phyloP scores from a whole-genome alignment of 225 moss, liverwort and hornwort species.

The Pleurozium schreberi region DNA sequence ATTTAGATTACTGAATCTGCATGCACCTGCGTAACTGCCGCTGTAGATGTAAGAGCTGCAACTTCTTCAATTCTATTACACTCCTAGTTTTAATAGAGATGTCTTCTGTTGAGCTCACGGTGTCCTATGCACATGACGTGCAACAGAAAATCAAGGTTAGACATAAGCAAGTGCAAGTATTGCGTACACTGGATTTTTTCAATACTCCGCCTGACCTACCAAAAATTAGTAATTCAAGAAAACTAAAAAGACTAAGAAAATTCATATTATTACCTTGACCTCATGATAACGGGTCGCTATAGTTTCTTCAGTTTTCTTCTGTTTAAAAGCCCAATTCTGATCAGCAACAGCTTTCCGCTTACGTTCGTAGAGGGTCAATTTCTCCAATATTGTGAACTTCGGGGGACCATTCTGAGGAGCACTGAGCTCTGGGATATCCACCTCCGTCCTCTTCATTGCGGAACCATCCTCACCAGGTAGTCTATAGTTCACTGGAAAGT shows the following conservation, averaged over 20 bases:
- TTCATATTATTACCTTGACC: constrained; percentile 51
- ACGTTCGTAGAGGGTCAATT: constrained; percentile 64
- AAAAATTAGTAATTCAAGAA: background rate
- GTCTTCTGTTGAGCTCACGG: constrained; percentile 78
- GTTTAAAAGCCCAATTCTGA: constrained; percentile 57
- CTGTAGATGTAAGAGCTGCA: constrained; percentile 79
- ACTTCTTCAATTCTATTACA: constrained; percentile 92
- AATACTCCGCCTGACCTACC: background rate
- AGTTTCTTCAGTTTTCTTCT: constrained; percentile 59
- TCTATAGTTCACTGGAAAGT: constrained; percentile 23
- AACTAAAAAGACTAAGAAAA: background rate
- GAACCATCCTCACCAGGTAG: constrained; percentile 19
- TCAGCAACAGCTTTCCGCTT: constrained; percentile 58
- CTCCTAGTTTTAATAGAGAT: constrained; percentile 88
- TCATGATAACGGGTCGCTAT: constrained; percentile 56
- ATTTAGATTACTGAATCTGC: background rate
- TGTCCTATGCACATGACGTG: constrained; percentile 41
- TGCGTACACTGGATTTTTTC: background rate
- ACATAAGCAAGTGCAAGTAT: background rate
- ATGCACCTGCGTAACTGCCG: constrained; percentile 78
- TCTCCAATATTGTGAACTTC: constrained; percentile 77
- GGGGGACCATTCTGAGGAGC: constrained; percentile 47
- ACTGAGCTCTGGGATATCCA: constrained; percentile 43
- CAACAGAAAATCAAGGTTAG: background rate
- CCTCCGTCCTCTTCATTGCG: constrained; percentile 38